phyloP scores from a whole-genome alignment of 305 asterid species.

The Nicotiana rustica region DNA sequence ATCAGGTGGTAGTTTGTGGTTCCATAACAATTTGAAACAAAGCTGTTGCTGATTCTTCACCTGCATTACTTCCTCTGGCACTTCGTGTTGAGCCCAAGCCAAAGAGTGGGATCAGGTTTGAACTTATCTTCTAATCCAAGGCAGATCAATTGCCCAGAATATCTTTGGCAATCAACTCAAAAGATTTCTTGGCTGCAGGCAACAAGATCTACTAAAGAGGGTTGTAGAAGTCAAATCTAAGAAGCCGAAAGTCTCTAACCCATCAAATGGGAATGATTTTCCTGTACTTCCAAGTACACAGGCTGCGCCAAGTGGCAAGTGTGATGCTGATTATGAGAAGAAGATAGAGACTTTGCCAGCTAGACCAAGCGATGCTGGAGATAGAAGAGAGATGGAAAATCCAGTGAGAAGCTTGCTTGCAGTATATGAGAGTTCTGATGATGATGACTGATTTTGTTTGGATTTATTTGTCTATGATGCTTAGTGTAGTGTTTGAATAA shows the following conservation, averaged over 20 bases:
- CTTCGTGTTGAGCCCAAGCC: slow-evolving; percentile 97
- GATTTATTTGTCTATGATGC: background rate
- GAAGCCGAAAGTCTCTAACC: slow-evolving; percentile 54
- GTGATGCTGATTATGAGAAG: slow-evolving; percentile 39
- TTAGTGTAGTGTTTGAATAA: background rate
- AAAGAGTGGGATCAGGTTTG: slow-evolving; percentile 90
- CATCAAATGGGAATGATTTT: slow-evolving; percentile 46
- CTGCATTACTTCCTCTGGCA: slow-evolving; percentile 82
- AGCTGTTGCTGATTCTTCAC: slow-evolving; percentile 89
- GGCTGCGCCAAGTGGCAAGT: slow-evolving; percentile 45
- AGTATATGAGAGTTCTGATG: slow-evolving; percentile 87
- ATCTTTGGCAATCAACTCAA: background rate
- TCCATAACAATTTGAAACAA: slow-evolving; percentile 69
- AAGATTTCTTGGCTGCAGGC: slow-evolving; percentile 55
- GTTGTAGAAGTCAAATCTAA: slow-evolving; percentile 93
- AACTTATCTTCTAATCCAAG: background rate
- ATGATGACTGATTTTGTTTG: slow-evolving; percentile 50
- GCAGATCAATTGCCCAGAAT: background rate
- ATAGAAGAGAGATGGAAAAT: slow-evolving; percentile 53
- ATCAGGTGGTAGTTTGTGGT: slow-evolving; percentile 4
- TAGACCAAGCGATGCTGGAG: slow-evolving; percentile 36
- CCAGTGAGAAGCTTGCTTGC: slow-evolving; percentile 78
- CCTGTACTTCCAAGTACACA: slow-evolving; percentile 42
- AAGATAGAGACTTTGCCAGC: slow-evolving; percentile 16
- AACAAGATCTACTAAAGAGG: slow-evolving; percentile 88